Conservation (phyloP, 2,329 filamentous ascomycete genomes). For the Neopestalotiopsis clavispora region DNA sequence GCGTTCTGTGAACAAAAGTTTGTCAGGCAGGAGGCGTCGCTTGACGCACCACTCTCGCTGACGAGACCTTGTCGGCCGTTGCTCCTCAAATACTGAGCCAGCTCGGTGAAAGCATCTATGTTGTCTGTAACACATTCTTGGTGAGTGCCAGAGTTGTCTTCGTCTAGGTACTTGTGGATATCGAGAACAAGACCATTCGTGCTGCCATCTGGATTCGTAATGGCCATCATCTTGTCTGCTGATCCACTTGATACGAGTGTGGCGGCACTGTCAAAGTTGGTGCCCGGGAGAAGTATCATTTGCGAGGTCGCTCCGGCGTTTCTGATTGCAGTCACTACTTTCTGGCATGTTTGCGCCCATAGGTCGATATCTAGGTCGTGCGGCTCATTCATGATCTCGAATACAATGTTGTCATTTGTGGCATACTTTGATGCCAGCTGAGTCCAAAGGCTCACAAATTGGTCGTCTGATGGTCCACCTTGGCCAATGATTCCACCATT, state of each 20-base stretch:
- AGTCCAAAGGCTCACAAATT: slow-evolving; percentile 64
- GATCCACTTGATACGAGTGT: slow-evolving; percentile 54
- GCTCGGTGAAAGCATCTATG: slow-evolving; percentile 49
- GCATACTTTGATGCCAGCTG: slow-evolving; percentile 64
- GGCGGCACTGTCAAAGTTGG: slow-evolving; percentile 58
- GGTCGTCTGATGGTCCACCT: slow-evolving; percentile 63
- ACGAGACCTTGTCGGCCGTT: slow-evolving; percentile 55
- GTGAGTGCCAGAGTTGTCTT: slow-evolving; percentile 59
- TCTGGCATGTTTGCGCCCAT: slow-evolving; percentile 67
- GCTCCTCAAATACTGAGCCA: slow-evolving; percentile 52
- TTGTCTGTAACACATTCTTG: slow-evolving; percentile 59
- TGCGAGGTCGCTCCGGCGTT: slow-evolving; percentile 65
- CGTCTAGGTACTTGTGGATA: slow-evolving; percentile 66
- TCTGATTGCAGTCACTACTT: slow-evolving; percentile 68
- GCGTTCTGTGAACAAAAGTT: slow-evolving; percentile 52
- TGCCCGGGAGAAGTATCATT: slow-evolving; percentile 69
- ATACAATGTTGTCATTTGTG: slow-evolving; percentile 56
- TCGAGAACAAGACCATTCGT: slow-evolving; percentile 62
- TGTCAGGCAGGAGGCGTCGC: slow-evolving; percentile 45
- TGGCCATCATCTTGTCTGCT: slow-evolving; percentile 53
- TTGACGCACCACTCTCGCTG: slow-evolving; percentile 57
- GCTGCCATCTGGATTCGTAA: slow-evolving; percentile 65
- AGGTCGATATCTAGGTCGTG: slow-evolving; percentile 60
- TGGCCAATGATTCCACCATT: slow-evolving; percentile 68
- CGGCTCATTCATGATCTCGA: slow-evolving; percentile 75